Evolutionary conservation across 257 asterid species (phyloP).

Genomic region (Vinca minor): DNA sequence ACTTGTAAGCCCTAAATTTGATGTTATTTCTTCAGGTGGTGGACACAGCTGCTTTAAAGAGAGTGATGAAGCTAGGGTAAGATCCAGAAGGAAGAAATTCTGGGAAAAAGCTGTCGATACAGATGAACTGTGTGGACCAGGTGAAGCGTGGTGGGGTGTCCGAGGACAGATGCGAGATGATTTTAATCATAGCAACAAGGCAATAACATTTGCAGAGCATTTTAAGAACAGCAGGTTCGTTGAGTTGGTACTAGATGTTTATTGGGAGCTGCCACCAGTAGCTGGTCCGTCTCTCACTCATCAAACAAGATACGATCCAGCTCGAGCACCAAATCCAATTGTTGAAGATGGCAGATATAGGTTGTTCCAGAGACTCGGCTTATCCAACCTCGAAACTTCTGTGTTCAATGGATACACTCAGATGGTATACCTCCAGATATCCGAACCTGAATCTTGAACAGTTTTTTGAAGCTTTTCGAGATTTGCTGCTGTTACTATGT

Average conservation of each 20-base stretch:
- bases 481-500: neutral
- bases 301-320: conserved; percentile 93
- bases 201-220: conserved; percentile 53
- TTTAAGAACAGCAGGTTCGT: conserved; percentile 78
- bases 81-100: conserved; percentile 64
- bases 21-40: conserved; percentile 48
- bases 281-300: conserved; percentile 98
- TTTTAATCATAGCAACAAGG: conserved; percentile 81
- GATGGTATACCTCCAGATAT: conserved; percentile 88
- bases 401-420: conserved; percentile 98
- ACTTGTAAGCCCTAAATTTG: neutral
- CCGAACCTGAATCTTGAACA: conserved; percentile 31
- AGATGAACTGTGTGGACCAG: conserved; percentile 84
- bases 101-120: conserved; percentile 87
- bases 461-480: neutral
- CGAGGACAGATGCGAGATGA: conserved; percentile 85
- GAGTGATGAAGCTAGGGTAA: conserved; percentile 83
- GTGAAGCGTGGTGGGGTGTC: conserved; percentile 99
- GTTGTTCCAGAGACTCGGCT: conserved; percentile 61
- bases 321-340: conserved; percentile 65
- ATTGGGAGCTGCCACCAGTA: conserved; percentile 97
- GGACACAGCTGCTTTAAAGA: conserved; percentile 96
- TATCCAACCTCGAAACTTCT: conserved; percentile 52
- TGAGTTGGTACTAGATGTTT: conserved; percentile 73
- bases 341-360: conserved; percentile 84